Percentiles rank a stretch among this genome's conserved stretches.
phyloP scores from a whole-genome alignment of 768 basidiomycete genomes.

The Lyophyllum decastes region DNA sequence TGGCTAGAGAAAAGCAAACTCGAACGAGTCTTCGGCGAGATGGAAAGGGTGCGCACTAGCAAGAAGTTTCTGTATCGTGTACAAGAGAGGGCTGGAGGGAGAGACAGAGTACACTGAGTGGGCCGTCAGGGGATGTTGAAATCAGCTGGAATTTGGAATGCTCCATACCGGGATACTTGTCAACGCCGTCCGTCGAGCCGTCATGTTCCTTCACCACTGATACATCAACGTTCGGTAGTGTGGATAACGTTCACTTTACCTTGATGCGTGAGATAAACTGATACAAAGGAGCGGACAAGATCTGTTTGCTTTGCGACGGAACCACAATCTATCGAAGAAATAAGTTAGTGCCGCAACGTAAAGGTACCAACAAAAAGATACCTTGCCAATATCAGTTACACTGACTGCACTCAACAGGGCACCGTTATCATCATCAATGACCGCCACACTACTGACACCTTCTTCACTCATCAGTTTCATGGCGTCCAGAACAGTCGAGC shows the following conservation, averaged over 20 bases:
- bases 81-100: constrained; percentile 61
- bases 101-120: constrained; percentile 72
- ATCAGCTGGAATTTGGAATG: not conserved
- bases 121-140: not conserved
- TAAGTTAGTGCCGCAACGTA: not conserved
- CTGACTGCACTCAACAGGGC: constrained; percentile 73
- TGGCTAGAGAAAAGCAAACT: constrained; percentile 45
- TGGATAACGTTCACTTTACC: constrained; percentile 34
- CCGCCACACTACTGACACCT: constrained; percentile 82
- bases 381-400: constrained; percentile 82
- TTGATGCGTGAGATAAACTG: constrained; percentile 76
- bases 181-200: constrained; percentile 78
- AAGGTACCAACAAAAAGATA: constrained; percentile 24
- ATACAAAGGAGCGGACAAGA: constrained; percentile 66
- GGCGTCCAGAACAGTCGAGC: constrained; percentile 69
- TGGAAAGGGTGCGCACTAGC: constrained; percentile 59
- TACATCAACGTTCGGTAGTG: not conserved
- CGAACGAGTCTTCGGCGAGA: not conserved
- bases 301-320: constrained; percentile 78
- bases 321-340: constrained; percentile 59
- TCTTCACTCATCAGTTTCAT: constrained; percentile 87
- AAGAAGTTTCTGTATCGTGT: constrained; percentile 78
- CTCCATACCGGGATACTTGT: constrained; percentile 72
- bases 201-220: constrained; percentile 52
- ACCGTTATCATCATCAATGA: constrained; percentile 66